Conservation (phyloP, 1,284 basidiomycete genomes). For the Moesziomyces aphidis region DNA sequence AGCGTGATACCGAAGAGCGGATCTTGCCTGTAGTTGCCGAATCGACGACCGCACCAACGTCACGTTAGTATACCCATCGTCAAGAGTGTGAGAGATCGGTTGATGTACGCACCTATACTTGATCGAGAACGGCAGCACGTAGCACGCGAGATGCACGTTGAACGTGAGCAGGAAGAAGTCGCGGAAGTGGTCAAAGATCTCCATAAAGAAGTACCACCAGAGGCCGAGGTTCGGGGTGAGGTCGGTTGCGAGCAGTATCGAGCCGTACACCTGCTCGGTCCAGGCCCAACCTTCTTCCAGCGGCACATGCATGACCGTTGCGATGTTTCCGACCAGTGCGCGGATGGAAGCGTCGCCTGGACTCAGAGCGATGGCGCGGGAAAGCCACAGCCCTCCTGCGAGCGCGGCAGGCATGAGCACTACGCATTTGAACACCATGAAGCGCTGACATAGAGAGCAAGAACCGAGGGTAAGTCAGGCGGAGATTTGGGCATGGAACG, state of each 20-base stretch:
- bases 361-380: constrained; percentile 35
- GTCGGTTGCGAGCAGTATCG: constrained; percentile 71
- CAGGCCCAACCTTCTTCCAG: constrained; percentile 75
- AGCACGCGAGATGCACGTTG: constrained; percentile 85
- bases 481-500: neutral
- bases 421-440: constrained; percentile 26
- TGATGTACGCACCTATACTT: constrained; percentile 78
- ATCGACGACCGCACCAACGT: constrained; percentile 60
- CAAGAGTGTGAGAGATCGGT: neutral
- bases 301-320: constrained; percentile 44
- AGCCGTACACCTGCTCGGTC: constrained; percentile 83
- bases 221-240: constrained; percentile 92
- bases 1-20: constrained; percentile 83
- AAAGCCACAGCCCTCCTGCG: constrained; percentile 29
- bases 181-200: constrained; percentile 98
- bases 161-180: constrained; percentile 97
- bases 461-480: neutral
- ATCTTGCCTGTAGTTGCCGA: constrained; percentile 73
- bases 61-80: neutral
- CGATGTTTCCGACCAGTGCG: constrained; percentile 16
- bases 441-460: constrained; percentile 4
- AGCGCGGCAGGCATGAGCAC: constrained; percentile 29
- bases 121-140: constrained; percentile 84
- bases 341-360: constrained; percentile 12
- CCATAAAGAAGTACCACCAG: constrained; percentile 99